Percentiles rank a stretch among this genome's conserved stretches.
Evolutionary conservation across 2,329 filamentous ascomycete genomes (phyloP).

Genomic region (Stemphylium vesicarium): DNA sequence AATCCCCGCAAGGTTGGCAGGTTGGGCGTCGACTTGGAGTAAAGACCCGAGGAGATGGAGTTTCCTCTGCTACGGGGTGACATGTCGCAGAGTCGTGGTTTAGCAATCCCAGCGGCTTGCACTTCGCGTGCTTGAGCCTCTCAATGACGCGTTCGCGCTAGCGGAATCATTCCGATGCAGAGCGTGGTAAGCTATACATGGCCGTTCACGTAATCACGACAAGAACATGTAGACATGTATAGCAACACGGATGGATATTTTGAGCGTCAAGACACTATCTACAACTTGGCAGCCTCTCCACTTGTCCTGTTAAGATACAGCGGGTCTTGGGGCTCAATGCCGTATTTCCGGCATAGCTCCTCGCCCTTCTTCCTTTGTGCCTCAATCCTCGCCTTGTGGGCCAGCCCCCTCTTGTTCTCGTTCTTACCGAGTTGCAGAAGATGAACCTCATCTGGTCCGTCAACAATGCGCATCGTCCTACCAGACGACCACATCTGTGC

Average conservation of each 20-base stretch:
- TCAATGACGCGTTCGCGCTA: constrained; percentile 14
- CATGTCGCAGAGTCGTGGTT: constrained; percentile 42
- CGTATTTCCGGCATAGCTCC: constrained; percentile 69
- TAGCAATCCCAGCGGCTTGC: constrained; percentile 14
- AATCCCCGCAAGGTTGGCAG: constrained; percentile 51
- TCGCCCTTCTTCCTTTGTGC: constrained; percentile 70
- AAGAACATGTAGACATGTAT: no score
- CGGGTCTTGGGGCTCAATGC: constrained; percentile 51
- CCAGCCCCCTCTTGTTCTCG: constrained; percentile 74
- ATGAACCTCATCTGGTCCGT: constrained; percentile 95
- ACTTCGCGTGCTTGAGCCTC: constrained; percentile 26
- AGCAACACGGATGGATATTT: neutral
- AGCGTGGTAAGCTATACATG: neutral
- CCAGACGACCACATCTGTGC: constrained; percentile 77
- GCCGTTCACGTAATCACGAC: neutral
- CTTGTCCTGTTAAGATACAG: constrained; percentile 51
- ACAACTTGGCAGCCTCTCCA: constrained; percentile 52
- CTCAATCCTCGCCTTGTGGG: constrained; percentile 66
- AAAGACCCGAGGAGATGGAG: constrained; percentile 48
- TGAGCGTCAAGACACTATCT: constrained; percentile 11
- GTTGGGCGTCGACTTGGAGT: constrained; percentile 57
- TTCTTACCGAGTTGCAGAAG: constrained; percentile 77
- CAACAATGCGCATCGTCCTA: constrained; percentile 82
- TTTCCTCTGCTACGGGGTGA: constrained; percentile 53
- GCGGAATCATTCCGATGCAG: constrained; percentile 3